phyloP scores from a whole-genome alignment of 2,329 filamentous ascomycete species.

The Niveomyces coronatus region DNA sequence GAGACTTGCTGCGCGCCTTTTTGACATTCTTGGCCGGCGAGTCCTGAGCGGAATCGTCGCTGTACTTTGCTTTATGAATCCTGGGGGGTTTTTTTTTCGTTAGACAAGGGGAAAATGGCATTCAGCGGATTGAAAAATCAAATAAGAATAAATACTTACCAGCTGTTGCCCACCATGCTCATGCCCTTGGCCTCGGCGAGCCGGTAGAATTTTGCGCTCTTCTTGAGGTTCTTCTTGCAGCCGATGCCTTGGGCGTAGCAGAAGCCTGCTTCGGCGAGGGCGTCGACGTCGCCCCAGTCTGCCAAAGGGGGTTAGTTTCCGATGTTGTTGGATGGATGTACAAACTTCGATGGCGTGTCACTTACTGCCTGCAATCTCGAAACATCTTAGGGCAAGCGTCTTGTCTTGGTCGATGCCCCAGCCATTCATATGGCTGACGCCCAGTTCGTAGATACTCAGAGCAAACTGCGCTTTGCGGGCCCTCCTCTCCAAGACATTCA shows the following conservation, averaged over 20 bases:
- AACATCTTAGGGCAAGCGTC: conserved; percentile 75
- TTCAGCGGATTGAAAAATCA: background rate
- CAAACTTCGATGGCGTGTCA: conserved; percentile 13
- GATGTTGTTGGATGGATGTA: too few species aligned
- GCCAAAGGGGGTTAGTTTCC: conserved; percentile 17
- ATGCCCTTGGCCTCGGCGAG: conserved; percentile 87
- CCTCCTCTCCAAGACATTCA: conserved; percentile 62
- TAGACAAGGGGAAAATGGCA: background rate
- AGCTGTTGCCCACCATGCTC: conserved; percentile 97
- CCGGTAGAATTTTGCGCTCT: conserved; percentile 83
- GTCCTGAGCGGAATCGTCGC: conserved; percentile 44
- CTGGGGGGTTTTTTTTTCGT: conserved; percentile 39
- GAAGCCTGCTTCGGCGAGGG: conserved; percentile 86
- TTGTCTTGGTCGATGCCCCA: conserved; percentile 97
- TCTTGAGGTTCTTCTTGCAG: conserved; percentile 93
- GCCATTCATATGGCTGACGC: conserved; percentile 94
- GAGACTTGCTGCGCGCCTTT: conserved; percentile 65
- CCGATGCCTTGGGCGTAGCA: conserved; percentile 92
- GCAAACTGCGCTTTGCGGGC: conserved; percentile 88
- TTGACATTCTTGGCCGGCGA: conserved; percentile 42
- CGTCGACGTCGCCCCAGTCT: conserved; percentile 92
- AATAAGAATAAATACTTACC: conserved; percentile 52
- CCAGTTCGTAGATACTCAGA: conserved; percentile 89
- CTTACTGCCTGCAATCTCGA: conserved; percentile 85
- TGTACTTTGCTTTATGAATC: conserved; percentile 96